These are phyloP conservation scores for Monilinia vaccinii-corymbosi DNA, from an alignment of 2,329 filamentous ascomycete genomes.

Conservation along the genomic window DNA sequence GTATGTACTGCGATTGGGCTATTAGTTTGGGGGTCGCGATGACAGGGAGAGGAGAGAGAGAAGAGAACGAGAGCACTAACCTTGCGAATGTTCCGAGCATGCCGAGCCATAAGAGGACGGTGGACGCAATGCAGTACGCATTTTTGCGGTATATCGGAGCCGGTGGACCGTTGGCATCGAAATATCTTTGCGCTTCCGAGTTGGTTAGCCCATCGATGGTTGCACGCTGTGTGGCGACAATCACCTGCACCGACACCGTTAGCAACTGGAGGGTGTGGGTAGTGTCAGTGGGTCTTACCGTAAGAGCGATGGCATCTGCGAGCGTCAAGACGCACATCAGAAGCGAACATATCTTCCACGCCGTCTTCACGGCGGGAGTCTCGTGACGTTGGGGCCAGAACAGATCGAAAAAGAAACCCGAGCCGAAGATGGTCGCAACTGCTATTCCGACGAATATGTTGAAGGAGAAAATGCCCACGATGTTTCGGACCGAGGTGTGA, in stretches of 20 bases:
- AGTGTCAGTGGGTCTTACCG: conserved; percentile 23
- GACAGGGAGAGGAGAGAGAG: not conserved
- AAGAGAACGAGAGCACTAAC: conserved; percentile 22
- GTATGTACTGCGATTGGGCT: conserved; percentile 22
- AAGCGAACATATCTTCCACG: conserved; percentile 45
- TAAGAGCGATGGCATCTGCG: conserved; percentile 40
- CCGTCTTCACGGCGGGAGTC: conserved; percentile 37
- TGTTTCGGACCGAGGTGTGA: conserved; percentile 44
- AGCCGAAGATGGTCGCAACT: conserved; percentile 48
- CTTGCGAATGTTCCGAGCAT: conserved; percentile 39
- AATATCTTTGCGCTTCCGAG: conserved; percentile 26
- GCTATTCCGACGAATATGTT: conserved; percentile 51
- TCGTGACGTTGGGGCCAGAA: conserved; percentile 50
- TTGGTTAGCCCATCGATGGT: conserved; percentile 34
- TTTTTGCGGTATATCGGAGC: conserved; percentile 39
- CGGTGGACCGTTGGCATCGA: conserved; percentile 30
- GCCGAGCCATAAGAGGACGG: conserved; percentile 45
- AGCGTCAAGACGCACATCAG: conserved; percentile 39
- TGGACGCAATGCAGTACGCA: conserved; percentile 39
- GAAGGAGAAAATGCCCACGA: conserved; percentile 45
- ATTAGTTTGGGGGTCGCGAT: not conserved
- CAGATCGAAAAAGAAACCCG: conserved; percentile 52
- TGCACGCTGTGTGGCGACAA: conserved; percentile 38
- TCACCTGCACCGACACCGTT: conserved; percentile 27
- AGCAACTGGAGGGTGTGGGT: not conserved